Evolutionary conservation across 2,329 filamentous ascomycete genomes (phyloP).

Genomic region (Colletotrichum acutatum): DNA sequence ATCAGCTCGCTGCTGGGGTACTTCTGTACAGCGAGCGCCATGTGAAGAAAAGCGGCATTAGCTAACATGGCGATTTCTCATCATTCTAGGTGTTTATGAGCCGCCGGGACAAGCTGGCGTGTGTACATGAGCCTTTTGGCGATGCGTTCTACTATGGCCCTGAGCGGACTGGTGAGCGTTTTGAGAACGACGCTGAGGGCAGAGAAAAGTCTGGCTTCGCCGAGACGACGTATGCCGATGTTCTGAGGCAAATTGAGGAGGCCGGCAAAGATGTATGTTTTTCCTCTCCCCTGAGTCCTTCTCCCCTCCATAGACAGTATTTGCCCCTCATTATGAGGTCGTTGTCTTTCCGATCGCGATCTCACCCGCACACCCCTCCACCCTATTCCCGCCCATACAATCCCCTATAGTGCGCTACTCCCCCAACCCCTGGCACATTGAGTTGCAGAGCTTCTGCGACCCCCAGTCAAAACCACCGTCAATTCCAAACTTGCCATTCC

Average conservation of each 20-base stretch:
- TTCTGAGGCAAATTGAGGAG: slow-evolving; percentile 80
- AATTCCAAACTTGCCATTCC: slow-evolving; percentile 21
- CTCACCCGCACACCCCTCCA: neutral
- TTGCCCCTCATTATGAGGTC: slow-evolving; percentile 24
- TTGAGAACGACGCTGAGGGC: slow-evolving; percentile 71
- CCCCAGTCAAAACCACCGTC: slow-evolving; percentile 17
- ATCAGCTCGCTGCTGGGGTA: neutral
- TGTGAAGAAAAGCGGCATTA: neutral
- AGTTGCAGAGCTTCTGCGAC: slow-evolving; percentile 29
- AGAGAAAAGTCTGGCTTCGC: slow-evolving; percentile 73
- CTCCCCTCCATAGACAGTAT: slow-evolving; percentile 19
- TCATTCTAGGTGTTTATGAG: slow-evolving; percentile 90
- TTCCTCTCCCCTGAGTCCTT: slow-evolving; percentile 37
- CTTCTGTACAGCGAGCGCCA: neutral
- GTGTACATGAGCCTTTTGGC: slow-evolving; percentile 95
- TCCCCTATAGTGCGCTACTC: neutral
- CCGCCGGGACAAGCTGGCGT: slow-evolving; percentile 81
- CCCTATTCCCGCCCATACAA: neutral
- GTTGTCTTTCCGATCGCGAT: neutral
- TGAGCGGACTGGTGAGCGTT: slow-evolving; percentile 84
- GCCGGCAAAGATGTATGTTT: slow-evolving; percentile 77
- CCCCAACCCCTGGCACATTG: neutral
- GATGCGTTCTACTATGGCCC: slow-evolving; percentile 97
- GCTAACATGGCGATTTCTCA: slow-evolving; percentile 10
- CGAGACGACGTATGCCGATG: slow-evolving; percentile 77